These are phyloP conservation scores for Kazachstania viticola DNA, from an alignment of 805 yeast species.

Conservation along the genomic window DNA sequence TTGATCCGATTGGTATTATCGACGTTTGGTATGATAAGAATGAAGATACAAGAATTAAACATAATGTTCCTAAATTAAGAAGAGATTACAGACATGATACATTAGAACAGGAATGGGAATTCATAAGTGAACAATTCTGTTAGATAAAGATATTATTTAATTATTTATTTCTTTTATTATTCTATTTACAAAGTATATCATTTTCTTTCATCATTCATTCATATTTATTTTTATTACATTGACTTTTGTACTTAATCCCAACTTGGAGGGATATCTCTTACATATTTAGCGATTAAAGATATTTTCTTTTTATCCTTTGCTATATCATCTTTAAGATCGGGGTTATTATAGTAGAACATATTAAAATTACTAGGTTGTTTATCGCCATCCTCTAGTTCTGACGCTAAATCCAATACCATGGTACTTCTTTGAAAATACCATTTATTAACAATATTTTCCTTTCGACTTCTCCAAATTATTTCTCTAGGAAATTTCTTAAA, in stretches of 20 bases:
- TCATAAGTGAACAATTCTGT: constrained; percentile 9
- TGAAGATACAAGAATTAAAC: constrained; percentile 20
- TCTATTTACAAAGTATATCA: constrained; percentile 1
- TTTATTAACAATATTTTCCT: constrained; percentile 81
- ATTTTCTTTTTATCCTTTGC: constrained; percentile 6
- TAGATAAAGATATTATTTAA: not conserved
- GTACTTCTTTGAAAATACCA: constrained; percentile 93
- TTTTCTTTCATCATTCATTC: too few species aligned
- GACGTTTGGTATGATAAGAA: constrained; percentile 22
- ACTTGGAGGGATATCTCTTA: constrained; percentile 28
- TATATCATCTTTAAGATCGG: constrained; percentile 12
- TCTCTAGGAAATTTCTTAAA: constrained; percentile 56
- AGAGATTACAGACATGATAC: constrained; percentile 19
- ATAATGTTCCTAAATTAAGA: constrained; percentile 23
- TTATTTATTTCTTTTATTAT: not conserved
- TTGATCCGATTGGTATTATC: constrained; percentile 14
- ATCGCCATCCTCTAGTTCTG: constrained; percentile 20
- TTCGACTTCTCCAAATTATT: constrained; percentile 82
- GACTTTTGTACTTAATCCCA: constrained; percentile 14
- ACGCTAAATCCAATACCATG: constrained; percentile 47
- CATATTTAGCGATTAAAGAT: constrained; percentile 15
- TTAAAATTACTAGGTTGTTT: constrained; percentile 25
- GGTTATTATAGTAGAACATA: constrained; percentile 33
- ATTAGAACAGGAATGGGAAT: constrained; percentile 22
- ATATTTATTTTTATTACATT: too few species aligned